A percentile compares a stretch with the other conserved stretches of the same genome.
These are phyloP conservation scores for Pestalotiopsis sp. DNA, from an alignment of 2,329 filamentous ascomycete species.

Conservation along the genomic window DNA sequence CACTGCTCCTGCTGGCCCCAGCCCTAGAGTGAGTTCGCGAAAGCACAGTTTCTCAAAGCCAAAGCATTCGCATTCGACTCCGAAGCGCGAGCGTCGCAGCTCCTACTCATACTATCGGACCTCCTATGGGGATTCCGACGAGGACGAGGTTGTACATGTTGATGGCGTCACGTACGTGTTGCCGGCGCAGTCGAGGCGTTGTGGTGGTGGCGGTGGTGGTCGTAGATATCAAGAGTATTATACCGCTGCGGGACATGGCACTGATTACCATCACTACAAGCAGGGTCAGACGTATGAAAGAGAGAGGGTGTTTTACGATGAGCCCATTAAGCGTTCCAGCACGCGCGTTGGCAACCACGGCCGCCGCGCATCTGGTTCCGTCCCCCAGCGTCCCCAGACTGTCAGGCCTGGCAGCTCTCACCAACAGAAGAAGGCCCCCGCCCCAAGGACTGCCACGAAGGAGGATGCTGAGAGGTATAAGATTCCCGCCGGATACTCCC, in stretches of 20 bases:
- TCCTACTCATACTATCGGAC: slow-evolving; percentile 62
- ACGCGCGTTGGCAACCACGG: slow-evolving; percentile 39
- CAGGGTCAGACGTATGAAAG: slow-evolving; percentile 47
- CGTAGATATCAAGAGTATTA: slow-evolving; percentile 36
- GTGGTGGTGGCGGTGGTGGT: slow-evolving; percentile 18
- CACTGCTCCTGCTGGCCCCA: slow-evolving; percentile 43
- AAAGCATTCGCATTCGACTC: slow-evolving; percentile 40
- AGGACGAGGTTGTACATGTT: slow-evolving; percentile 62
- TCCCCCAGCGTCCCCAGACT: slow-evolving; percentile 51
- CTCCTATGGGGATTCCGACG: slow-evolving; percentile 66
- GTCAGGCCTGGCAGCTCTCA: slow-evolving; percentile 48
- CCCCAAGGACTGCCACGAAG: slow-evolving; percentile 54
- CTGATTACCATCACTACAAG: slow-evolving; percentile 60
- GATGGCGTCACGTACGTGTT: slow-evolving; percentile 56
- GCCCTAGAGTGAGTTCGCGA: slow-evolving; percentile 62
- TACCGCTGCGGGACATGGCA: slow-evolving; percentile 56
- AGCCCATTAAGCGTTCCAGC: slow-evolving; percentile 38
- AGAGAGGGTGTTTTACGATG: slow-evolving; percentile 44
- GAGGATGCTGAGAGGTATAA: slow-evolving; percentile 64
- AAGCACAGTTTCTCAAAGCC: slow-evolving; percentile 39
- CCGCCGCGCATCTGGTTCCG: slow-evolving; percentile 47
- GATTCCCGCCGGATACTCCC: slow-evolving; percentile 88
- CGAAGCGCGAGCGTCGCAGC: slow-evolving; percentile 55
- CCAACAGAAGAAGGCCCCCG: slow-evolving; percentile 38
- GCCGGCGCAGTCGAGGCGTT: slow-evolving; percentile 47